Base-by-base conservation (phyloP, 257 asterid genomes). In the Nicotiana attenuata region DNA sequence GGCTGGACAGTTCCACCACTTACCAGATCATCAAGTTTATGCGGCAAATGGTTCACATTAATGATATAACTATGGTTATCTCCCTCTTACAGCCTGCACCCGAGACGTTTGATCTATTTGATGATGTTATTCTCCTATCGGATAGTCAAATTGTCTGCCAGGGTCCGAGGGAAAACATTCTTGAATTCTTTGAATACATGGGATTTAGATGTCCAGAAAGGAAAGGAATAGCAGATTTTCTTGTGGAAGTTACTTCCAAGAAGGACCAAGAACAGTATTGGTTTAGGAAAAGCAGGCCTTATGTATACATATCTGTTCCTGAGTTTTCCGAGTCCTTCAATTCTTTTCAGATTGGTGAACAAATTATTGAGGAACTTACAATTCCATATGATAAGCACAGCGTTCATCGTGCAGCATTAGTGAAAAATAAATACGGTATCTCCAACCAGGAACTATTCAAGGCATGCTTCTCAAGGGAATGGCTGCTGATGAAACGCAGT, bases 81-180 rank as follows among this genome's bases (percentile, higher is more conserved):
- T 89, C 97, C 76, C 92, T 94, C n/a, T 69, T 94, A 35, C 98
- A 94, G 84, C 97, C 98, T 1, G 95, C 97, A 22, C 98, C 98
- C 0, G 97, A 94, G 82, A 90, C 97, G 0, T 94, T 88, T 20
- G 89, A 94, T 76, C 90, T 90, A 53, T 94, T 94, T 57, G 97
- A 92, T 76, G 97, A 92, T 78, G 90, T 94, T 11, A 91, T 94
- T 87, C 88, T 94, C 5, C 92, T 92, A 3, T 94, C 98, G 1
- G 98, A 94, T 5, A 97, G 98, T 26, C 88, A 81, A 68, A 90
- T 94, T 38, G 93, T 94, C 50, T 92, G 90, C 76, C 97, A 94
- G 78, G 98, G 98, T 22, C 94, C 98, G 0, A 90, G 95, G 11
- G 97, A 94, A 71, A 83, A 81, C 28, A 82, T 91, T n/a, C 96